Evolutionary conservation across 2,329 filamentous ascomycete species (phyloP).

Genomic region (Knufia petricola): DNA sequence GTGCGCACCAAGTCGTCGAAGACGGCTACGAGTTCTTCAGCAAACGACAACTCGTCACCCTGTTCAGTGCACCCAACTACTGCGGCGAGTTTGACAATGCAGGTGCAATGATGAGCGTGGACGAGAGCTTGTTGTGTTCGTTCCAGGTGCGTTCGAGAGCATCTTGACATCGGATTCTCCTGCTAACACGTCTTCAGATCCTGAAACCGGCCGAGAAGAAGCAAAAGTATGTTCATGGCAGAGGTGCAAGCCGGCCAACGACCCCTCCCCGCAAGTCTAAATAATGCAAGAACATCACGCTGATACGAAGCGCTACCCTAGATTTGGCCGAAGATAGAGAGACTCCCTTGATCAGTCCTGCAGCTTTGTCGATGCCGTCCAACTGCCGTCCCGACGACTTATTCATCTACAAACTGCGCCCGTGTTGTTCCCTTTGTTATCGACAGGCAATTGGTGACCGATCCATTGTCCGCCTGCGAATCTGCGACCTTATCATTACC

Average conservation of each 20-base stretch:
- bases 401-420: neutral
- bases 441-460: constrained; percentile 3
- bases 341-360: neutral
- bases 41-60: constrained; percentile 90
- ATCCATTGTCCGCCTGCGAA: neutral
- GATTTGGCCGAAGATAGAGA: constrained; percentile 87
- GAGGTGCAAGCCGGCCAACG: constrained; percentile 60
- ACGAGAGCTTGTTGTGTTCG: constrained; percentile 94
- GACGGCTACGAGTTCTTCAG: constrained; percentile 99
- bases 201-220: constrained; percentile 99
- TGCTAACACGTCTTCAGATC: constrained; percentile 50
- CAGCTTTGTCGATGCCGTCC: neutral
- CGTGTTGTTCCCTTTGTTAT: neutral
- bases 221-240: constrained; percentile 93
- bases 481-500: constrained; percentile 1
- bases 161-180: neutral
- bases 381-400: constrained; percentile 1
- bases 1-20: constrained; percentile 96
- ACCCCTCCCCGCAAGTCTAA: constrained; percentile 63
- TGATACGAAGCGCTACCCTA: constrained; percentile 65
- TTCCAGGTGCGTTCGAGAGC: constrained; percentile 64
- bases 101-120: constrained; percentile 99
- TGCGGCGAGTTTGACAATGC: constrained; percentile 99
- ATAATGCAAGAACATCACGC: constrained; percentile 43
- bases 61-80: constrained; percentile 98